These are phyloP conservation scores for Suillus americanus DNA, from an alignment of 768 basidiomycete species.

Conservation along the genomic window DNA sequence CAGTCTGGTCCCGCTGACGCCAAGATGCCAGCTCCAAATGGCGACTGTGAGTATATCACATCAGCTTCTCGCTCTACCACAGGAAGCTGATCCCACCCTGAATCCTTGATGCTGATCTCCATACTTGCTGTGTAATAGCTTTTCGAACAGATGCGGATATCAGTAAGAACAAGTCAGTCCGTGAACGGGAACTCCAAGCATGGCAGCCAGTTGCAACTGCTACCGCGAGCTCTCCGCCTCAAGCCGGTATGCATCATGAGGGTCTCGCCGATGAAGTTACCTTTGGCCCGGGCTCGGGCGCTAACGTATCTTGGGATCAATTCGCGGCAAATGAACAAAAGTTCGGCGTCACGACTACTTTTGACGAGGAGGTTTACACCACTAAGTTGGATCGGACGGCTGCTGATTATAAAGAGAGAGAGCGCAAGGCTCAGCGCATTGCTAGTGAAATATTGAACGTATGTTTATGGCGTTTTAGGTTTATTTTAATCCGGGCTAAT, in stretches of 20 bases:
- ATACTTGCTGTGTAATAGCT: slow-evolving; percentile 39
- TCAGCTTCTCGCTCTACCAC: slow-evolving; percentile 2
- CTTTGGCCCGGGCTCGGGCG: slow-evolving; percentile 55
- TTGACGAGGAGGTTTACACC: slow-evolving; percentile 93
- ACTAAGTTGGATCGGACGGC: slow-evolving; percentile 86
- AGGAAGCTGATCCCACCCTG: slow-evolving; percentile 2
- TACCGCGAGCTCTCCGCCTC: slow-evolving; percentile 30
- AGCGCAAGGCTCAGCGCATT: slow-evolving; percentile 82
- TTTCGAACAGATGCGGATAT: slow-evolving; percentile 87
- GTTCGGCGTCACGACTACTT: slow-evolving; percentile 89
- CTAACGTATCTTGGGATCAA: slow-evolving; percentile 75
- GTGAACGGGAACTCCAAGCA: slow-evolving; percentile 79
- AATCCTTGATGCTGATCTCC: slow-evolving; percentile 16
- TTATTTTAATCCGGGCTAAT: slow-evolving; percentile 13
- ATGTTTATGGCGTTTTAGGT: slow-evolving; percentile 28
- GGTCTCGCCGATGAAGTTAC: slow-evolving; percentile 62
- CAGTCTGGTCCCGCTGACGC: slow-evolving; percentile 73
- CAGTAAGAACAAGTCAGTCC: slow-evolving; percentile 49
- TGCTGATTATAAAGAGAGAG: slow-evolving; percentile 85
- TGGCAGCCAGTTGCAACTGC: slow-evolving; percentile 57
- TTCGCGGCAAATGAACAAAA: slow-evolving; percentile 90
- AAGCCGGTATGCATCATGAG: slow-evolving; percentile 26
- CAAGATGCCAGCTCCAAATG: slow-evolving; percentile 52
- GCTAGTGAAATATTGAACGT: slow-evolving; percentile 92
- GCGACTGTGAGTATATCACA: slow-evolving; percentile 57